Percentiles rank a stretch among this genome's conserved stretches.
Evolutionary conservation across 331 rosid genomes (phyloP).

Genomic region (Rhamnella rubrinervis): DNA sequence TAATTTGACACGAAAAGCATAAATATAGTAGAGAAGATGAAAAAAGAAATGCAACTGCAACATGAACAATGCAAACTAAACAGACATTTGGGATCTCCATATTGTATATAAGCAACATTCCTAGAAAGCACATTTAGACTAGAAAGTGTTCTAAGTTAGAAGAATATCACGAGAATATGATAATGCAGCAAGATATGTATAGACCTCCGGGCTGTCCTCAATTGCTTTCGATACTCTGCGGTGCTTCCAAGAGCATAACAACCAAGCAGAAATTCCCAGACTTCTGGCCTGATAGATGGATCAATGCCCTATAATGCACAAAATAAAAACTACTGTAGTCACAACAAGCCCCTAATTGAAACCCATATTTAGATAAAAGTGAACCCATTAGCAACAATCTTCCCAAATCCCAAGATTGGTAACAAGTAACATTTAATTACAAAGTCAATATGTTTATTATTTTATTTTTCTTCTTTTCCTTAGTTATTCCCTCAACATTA

Average conservation of each 20-base stretch:
- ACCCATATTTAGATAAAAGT: neutral
- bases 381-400: neutral
- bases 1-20: neutral
- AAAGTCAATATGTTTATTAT: too few relatives aligned
- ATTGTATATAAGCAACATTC: neutral
- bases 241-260: conserved; percentile 83
- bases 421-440: neutral
- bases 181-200: neutral
- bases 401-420: neutral
- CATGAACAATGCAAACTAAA: neutral
- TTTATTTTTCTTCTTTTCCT: neutral
- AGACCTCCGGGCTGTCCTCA: conserved; percentile 85
- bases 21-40: neutral
- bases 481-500: neutral
- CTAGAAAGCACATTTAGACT: neutral
- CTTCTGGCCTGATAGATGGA: conserved; percentile 85
- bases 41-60: neutral
- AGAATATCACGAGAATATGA: neutral
- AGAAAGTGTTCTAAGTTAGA: conserved; percentile 1
- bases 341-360: conserved; percentile 10
- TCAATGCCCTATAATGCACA: conserved; percentile 70
- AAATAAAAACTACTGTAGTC: conserved; percentile 27
- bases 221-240: conserved; percentile 58
- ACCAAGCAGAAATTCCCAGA: conserved; percentile 97
- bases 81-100: neutral